phyloP scores from a whole-genome alignment of 1,284 basidiomycete genomes.

The Papiliotrema fonsecae region DNA sequence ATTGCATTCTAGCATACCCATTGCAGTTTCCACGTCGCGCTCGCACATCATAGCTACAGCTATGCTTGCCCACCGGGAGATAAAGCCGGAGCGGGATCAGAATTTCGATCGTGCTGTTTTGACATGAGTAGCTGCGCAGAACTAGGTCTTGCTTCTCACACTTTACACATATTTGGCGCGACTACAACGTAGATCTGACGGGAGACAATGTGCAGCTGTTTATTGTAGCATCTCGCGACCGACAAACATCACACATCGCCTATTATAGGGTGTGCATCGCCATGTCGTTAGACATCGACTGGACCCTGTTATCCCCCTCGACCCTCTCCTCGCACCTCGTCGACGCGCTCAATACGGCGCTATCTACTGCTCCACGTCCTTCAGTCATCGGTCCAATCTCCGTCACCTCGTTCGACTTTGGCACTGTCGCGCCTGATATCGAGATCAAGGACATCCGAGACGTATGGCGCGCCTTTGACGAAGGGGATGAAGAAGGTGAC shows the following conservation, averaged over 20 bases:
- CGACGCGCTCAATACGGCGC: slow-evolving; percentile 71
- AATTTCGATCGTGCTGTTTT: too few species aligned
- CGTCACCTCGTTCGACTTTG: slow-evolving; percentile 82
- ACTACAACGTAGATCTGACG: too few species aligned
- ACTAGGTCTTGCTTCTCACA: too few species aligned
- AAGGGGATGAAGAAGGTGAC: slow-evolving; percentile 48
- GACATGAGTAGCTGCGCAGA: too few species aligned
- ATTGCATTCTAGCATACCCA: too few species aligned
- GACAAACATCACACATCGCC: neutral
- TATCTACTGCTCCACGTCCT: slow-evolving; percentile 65
- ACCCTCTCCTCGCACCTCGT: slow-evolving; percentile 69
- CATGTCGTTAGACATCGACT: slow-evolving; percentile 56
- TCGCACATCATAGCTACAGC: too few species aligned
- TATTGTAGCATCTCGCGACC: neutral
- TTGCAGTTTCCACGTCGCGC: too few species aligned
- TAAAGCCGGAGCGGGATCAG: too few species aligned
- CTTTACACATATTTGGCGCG: too few species aligned
- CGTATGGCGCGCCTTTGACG: slow-evolving; percentile 84
- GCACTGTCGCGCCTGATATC: slow-evolving; percentile 72
- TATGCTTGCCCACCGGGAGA: too few species aligned
- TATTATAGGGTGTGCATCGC: neutral
- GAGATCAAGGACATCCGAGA: slow-evolving; percentile 88
- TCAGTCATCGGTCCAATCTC: slow-evolving; percentile 90
- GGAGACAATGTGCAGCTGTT: too few species aligned
- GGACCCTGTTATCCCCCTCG: slow-evolving; percentile 55